A percentile compares a stretch with the other conserved stretches of the same genome.
phyloP scores from a whole-genome alignment of 2,329 filamentous ascomycete species.

The Colletotrichum sp. region DNA sequence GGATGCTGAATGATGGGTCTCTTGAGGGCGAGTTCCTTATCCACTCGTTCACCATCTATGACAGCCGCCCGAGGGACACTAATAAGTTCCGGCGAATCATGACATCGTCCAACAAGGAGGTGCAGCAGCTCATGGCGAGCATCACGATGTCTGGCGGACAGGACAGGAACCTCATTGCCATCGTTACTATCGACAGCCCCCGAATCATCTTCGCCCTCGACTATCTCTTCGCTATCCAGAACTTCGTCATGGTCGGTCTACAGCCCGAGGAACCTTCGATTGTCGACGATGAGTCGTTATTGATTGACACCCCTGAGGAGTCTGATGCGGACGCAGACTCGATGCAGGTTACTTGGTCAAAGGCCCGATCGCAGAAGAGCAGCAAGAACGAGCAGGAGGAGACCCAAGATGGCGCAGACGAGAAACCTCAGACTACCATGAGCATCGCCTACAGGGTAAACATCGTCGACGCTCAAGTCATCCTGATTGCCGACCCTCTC shows the following conservation, averaged over 20 bases:
- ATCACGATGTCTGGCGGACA: slow-evolving; percentile 88
- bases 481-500: slow-evolving; percentile 92
- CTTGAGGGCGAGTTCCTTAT: slow-evolving; percentile 93
- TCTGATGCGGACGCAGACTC: slow-evolving; percentile 61
- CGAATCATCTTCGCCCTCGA: slow-evolving; percentile 94
- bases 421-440: slow-evolving; percentile 54
- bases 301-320: slow-evolving; percentile 59
- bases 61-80: slow-evolving; percentile 85
- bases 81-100: slow-evolving; percentile 99
- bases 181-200: slow-evolving; percentile 94
- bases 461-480: slow-evolving; percentile 94
- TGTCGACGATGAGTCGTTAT: slow-evolving; percentile 56
- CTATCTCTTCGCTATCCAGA: slow-evolving; percentile 89
- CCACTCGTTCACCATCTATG: slow-evolving; percentile 91
- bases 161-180: slow-evolving; percentile 83
- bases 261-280: slow-evolving; percentile 63
- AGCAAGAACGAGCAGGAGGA: slow-evolving; percentile 20
- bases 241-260: slow-evolving; percentile 79
- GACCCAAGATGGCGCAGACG: slow-evolving; percentile 9
- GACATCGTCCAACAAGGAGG: slow-evolving; percentile 93
- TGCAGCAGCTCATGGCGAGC: slow-evolving; percentile 98
- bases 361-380: slow-evolving; percentile 35
- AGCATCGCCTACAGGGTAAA: slow-evolving; percentile 89
- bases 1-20: slow-evolving; percentile 90
- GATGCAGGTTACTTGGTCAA: slow-evolving; percentile 51